Conservation (phyloP, 83 land plant genomes). For the Thuja plicata region DNA sequence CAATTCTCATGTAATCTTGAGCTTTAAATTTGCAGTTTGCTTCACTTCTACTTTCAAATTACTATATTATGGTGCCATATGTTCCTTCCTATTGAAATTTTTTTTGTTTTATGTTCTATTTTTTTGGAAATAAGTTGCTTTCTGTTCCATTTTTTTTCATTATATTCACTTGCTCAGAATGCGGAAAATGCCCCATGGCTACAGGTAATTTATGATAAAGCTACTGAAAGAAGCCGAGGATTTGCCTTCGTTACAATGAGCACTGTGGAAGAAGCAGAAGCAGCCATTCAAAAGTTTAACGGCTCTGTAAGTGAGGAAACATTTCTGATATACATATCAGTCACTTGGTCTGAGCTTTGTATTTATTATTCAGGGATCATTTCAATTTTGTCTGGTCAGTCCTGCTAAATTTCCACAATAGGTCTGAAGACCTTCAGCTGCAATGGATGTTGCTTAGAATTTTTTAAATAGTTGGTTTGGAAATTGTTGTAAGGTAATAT, state of each 20-base stretch:
- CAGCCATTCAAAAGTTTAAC: conserved; percentile 57
- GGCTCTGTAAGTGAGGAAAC: conserved; percentile 55
- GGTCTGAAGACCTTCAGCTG: background rate
- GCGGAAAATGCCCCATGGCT: background rate
- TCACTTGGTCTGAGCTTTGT: background rate
- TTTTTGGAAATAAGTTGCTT: background rate
- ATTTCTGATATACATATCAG: background rate
- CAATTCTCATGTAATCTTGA: background rate
- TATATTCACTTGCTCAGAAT: background rate
- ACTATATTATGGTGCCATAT: background rate
- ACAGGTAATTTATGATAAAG: conserved; percentile 58
- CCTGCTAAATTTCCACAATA: background rate
- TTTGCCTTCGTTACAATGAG: conserved; percentile 75
- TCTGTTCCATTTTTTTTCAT: background rate
- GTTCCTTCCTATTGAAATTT: background rate
- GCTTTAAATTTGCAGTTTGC: background rate
- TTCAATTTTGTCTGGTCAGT: background rate
- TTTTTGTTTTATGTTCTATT: background rate
- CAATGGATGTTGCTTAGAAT: background rate
- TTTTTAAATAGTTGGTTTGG: background rate
- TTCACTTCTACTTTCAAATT: background rate
- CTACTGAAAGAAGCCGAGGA: conserved; percentile 64
- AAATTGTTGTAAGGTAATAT: background rate
- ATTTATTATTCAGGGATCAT: background rate
- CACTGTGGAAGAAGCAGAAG: conserved; percentile 45